A percentile compares a stretch with the other conserved stretches of the same genome.
Evolutionary conservation across 2,329 filamentous ascomycete species (phyloP).

Genomic region (Coccinonectria pachysandricola): DNA sequence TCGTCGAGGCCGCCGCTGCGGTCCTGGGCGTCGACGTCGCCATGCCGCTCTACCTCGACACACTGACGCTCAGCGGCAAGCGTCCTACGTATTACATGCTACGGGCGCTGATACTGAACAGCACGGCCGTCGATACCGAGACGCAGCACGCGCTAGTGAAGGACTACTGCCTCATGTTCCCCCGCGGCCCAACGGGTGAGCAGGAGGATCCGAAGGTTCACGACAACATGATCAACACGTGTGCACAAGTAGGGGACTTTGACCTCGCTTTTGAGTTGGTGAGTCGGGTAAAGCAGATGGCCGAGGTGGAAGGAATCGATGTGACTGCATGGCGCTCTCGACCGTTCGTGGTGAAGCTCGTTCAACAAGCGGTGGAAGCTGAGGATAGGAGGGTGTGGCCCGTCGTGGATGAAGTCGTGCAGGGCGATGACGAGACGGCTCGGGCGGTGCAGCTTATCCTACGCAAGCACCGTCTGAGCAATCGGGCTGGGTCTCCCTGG

Average conservation of each 20-base stretch:
- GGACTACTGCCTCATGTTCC: slow-evolving; percentile 19
- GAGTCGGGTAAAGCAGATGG: slow-evolving; percentile 5
- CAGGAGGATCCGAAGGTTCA: slow-evolving; percentile 10
- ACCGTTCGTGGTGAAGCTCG: no score
- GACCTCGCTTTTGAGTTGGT: slow-evolving; percentile 26
- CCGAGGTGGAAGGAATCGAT: slow-evolving; percentile 1
- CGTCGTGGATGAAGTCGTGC: slow-evolving; percentile 20
- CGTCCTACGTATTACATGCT: slow-evolving; percentile 17
- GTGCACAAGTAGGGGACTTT: slow-evolving; percentile 19
- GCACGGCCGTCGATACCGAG: slow-evolving; percentile 10
- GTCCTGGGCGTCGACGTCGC: slow-evolving; percentile 20
- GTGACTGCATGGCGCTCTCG: slow-evolving; percentile 5
- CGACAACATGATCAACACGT: slow-evolving; percentile 19
- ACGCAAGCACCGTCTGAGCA: slow-evolving; percentile 14
- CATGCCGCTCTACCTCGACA: slow-evolving; percentile 23
- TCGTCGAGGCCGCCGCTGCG: slow-evolving; percentile 25
- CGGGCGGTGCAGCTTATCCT: slow-evolving; percentile 16
- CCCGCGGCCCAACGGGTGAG: slow-evolving; percentile 6
- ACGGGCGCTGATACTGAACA: slow-evolving; percentile 21
- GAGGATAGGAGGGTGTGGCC: slow-evolving; percentile 24
- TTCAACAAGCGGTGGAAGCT: no score
- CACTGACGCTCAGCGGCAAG: slow-evolving; percentile 19
- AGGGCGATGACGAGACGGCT: slow-evolving; percentile 9
- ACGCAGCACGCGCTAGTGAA: slow-evolving; percentile 17
- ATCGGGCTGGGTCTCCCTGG: slow-evolving; percentile 8